Evolutionary conservation across 2,329 filamentous ascomycete genomes (phyloP).

Genomic region (Cercospora zeina): DNA sequence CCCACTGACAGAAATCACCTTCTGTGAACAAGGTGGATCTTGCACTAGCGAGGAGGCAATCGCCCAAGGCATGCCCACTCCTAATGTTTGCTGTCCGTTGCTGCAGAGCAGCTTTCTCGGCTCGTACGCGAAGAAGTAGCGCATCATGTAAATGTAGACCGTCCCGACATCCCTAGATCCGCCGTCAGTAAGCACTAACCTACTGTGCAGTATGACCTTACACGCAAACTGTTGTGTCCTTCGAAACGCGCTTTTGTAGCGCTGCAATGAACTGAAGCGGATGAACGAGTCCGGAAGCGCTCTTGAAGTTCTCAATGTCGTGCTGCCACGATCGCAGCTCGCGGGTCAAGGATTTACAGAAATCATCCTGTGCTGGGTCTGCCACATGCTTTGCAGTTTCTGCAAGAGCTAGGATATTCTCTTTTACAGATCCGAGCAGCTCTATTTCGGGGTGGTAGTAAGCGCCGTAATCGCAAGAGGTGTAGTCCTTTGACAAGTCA

Average conservation of each 20-base stretch:
- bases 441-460: conserved; percentile 48
- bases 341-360: conserved; percentile 40
- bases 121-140: conserved; percentile 49
- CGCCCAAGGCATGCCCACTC: conserved; percentile 52
- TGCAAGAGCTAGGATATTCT: conserved; percentile 45
- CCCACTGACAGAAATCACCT: conserved; percentile 50
- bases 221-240: conserved; percentile 47
- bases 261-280: conserved; percentile 50
- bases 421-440: conserved; percentile 47
- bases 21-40: conserved; percentile 46
- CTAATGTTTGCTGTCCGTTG: conserved; percentile 54
- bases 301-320: conserved; percentile 27
- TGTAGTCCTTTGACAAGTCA: conserved; percentile 40
- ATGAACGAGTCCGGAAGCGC: conserved; percentile 43
- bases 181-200: not conserved
- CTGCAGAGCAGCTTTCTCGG: conserved; percentile 51
- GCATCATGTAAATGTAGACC: conserved; percentile 54
- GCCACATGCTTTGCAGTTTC: conserved; percentile 40
- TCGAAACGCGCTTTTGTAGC: conserved; percentile 46
- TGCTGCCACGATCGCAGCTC: conserved; percentile 44
- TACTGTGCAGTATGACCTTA: not conserved
- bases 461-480: conserved; percentile 44
- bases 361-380: conserved; percentile 42
- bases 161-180: conserved; percentile 47
- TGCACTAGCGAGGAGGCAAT: conserved; percentile 51